Conservation (phyloP, 1,139 yeast species). For the Geotrichum fermentans region DNA sequence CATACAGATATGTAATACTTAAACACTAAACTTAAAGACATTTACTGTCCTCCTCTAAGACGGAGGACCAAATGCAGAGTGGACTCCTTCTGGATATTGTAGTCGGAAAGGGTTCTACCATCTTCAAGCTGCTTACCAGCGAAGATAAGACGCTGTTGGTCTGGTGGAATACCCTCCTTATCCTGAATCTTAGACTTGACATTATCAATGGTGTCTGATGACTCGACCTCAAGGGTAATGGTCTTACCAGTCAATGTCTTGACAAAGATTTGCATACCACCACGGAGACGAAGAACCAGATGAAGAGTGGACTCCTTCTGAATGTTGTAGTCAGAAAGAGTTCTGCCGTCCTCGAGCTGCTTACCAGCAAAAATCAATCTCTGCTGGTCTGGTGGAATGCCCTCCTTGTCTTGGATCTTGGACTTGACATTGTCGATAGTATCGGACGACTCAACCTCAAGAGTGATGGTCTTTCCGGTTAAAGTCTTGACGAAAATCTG, state of each 20-base stretch:
- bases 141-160: conserved; percentile 79
- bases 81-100: conserved; percentile 85
- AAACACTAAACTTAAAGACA: not conserved
- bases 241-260: conserved; percentile 86
- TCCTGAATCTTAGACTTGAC: conserved; percentile 84
- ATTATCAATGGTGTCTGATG: conserved; percentile 81
- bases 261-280: conserved; percentile 81
- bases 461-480: conserved; percentile 94
- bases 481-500: conserved; percentile 81
- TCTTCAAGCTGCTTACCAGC: conserved; percentile 88
- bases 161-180: conserved; percentile 87
- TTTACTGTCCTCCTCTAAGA: conserved; percentile 47
- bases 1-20: no score
- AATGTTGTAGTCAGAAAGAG: conserved; percentile 83
- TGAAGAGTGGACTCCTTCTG: conserved; percentile 80
- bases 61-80: conserved; percentile 77
- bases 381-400: conserved; percentile 64
- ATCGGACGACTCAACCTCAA: conserved; percentile 89
- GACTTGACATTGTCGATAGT: conserved; percentile 86
- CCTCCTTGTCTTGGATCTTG: conserved; percentile 52
- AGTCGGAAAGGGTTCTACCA: conserved; percentile 78
- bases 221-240: conserved; percentile 79
- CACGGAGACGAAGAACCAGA: conserved; percentile 81
- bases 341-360: conserved; percentile 81
- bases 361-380: conserved; percentile 84